Base-by-base conservation (phyloP, 148 eudicot genomes). In the Vaccinium darrowii region DNA sequence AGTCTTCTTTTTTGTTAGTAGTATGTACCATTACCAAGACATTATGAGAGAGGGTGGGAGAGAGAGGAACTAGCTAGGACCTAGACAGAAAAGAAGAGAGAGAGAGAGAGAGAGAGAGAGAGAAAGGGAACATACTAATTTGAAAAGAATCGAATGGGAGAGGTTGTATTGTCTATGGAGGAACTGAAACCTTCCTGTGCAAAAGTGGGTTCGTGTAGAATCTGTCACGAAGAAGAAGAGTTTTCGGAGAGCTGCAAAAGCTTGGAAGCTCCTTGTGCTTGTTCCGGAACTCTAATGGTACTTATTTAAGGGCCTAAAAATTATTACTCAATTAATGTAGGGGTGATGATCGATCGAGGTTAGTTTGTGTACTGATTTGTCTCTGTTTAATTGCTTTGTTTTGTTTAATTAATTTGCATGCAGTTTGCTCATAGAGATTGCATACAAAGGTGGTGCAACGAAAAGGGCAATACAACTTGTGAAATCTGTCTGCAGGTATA, bases 351-450 rank as follows among this genome's bases (percentile, higher is more conserved):
- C 27, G 47, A 43, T 43, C 47, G 47, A 43, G 47, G 47, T 43
- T 43, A 43, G 50, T 19, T 62, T 14, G 25, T 19, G 58, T 27
- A 30, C 36, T 6, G 27, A 7, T 50, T 16, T 47, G 7, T 85
- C 88, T 33, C 18, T 25, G 52, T 39, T 54, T 13, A 33, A 33
- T 33, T 3, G 80, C 43, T 82, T 19, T 62, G 47, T 33, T 85
- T 19, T 63, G 82, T 36, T 39, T 81, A 47, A 54, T 43, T 86
- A 27, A 27, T 27, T 27, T 27, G 27, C 27, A 27, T 88, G 4
- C 91, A 97, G 99, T 97, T 91, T 91, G 99, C 98, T 21, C 99
- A 97, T 76, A 97, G 99, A 93, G 96, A 94, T 83, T 97, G 99
- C 85, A 92, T 97, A 88, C 98, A 95, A 90, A 95, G 95, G 87